Evolutionary conservation across 306 rosid genomes (phyloP).

Genomic region (Morella rubra): DNA sequence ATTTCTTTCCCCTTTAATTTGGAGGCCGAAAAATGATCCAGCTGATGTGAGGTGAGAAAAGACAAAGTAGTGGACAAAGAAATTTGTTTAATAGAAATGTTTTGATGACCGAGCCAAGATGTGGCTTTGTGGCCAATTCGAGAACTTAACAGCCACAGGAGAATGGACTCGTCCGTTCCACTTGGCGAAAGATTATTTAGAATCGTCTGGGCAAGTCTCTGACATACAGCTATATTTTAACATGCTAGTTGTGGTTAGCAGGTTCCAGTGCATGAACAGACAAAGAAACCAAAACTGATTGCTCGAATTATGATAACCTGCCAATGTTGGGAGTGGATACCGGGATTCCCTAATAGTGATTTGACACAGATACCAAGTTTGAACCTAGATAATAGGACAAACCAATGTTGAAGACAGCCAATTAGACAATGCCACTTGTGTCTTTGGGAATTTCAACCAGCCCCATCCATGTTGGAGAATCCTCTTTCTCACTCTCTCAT

Average conservation of each 20-base stretch:
- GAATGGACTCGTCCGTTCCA: too few species aligned
- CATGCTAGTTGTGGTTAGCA: neutral
- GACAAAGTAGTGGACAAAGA: too few species aligned
- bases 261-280: slow-evolving; percentile 13
- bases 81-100: too few species aligned
- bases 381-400: slow-evolving; percentile 3
- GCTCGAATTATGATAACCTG: slow-evolving; percentile 8
- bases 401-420: neutral
- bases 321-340: slow-evolving; percentile 3
- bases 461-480: slow-evolving; percentile 4
- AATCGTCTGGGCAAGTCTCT: neutral
- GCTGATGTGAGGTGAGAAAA: too few species aligned
- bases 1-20: too few species aligned
- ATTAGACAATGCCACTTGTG: neutral
- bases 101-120: too few species aligned
- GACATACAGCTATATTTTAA: neutral
- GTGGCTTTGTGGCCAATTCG: too few species aligned
- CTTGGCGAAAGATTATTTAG: too few species aligned
- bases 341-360: neutral
- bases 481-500: neutral
- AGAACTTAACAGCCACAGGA: too few species aligned
- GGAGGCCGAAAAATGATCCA: too few species aligned
- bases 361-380: slow-evolving; percentile 8
- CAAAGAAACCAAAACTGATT: slow-evolving; percentile 13
- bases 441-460: slow-evolving; percentile 21